Evolutionary conservation across 768 basidiomycete genomes (phyloP), one percentile per base, ranked within the genome.

Genomic region (Naganishia vaughanmartiniae): DNA sequence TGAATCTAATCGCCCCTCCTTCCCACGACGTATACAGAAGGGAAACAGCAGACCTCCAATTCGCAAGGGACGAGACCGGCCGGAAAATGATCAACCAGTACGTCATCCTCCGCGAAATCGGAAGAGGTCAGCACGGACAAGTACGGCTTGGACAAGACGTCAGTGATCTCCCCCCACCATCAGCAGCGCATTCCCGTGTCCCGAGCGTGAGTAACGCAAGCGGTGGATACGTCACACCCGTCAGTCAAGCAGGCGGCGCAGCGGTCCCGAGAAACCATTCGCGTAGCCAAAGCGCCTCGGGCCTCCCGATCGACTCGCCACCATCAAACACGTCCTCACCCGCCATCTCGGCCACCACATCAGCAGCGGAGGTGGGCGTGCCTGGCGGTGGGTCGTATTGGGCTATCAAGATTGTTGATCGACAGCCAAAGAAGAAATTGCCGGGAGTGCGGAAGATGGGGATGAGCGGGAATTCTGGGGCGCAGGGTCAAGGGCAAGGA

Each of bases 111-210:
- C 84, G 85, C 67, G 86, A 86, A 76, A 88, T 96, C 26, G 94
- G 94, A 26, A 87, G 86, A 70, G 94, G 94, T 15, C 90, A 92
- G 78, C 93, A 96, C 77, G 94, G 94, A 57, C 87, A 89, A 76
- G 94, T 97, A 72, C 90, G 87, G 81, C 84, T 90, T 4, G 91
- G 90, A 39, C 85, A 77, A 78, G 86, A 87, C 81, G 84, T 69
- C 17, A 60, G 74, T 19, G 33, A 51, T 24, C 24, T 34, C 21
- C 67, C 55, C 0, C 42, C 42, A 42, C 36, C 36, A 36, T 5
- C 36, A 15, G 17, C 42, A 9, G 54, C 26, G 57, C 72, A 26
- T 75, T 75, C 67, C 74, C 73, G 54, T 67, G 75, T 70, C 12
- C 26, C 19, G 24, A 46, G 46, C 31, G 60, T 63, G n/a, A 66